These are phyloP conservation scores for Petasospora rhodanensis DNA, from an alignment of 1,139 yeast species.

Conservation along the genomic window DNA sequence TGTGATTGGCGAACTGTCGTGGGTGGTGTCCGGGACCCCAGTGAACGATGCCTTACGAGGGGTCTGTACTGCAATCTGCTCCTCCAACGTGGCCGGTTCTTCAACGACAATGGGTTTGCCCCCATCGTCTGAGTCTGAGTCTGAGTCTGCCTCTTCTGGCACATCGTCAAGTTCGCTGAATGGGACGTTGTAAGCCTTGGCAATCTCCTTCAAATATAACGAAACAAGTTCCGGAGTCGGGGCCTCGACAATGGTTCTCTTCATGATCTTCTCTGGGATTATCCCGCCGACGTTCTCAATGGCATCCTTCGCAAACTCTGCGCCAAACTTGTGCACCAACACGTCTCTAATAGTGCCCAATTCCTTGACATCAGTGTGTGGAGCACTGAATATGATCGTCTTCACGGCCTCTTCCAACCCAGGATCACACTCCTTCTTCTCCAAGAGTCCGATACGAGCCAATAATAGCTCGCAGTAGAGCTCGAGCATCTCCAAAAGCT, in stretches of 20 bases:
- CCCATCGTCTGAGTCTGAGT: conserved; percentile 29
- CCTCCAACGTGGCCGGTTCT: conserved; percentile 21
- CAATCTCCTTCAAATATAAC: conserved; percentile 74
- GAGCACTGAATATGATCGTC: conserved; percentile 65
- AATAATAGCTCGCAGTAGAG: conserved; percentile 78
- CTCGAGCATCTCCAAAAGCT: conserved; percentile 74
- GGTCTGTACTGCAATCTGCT: conserved; percentile 18
- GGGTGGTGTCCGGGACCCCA: conserved; percentile 26
- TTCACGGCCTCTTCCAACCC: conserved; percentile 72
- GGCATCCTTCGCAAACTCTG: conserved; percentile 57
- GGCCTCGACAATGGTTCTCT: conserved; percentile 61
- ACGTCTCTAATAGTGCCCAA: conserved; percentile 57
- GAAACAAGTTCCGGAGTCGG: conserved; percentile 65
- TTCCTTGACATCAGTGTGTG: conserved; percentile 75
- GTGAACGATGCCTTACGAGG: conserved; percentile 30
- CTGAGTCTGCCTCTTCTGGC: conserved; percentile 23
- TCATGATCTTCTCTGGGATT: conserved; percentile 63
- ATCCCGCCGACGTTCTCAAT: conserved; percentile 49
- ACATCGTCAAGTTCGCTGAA: conserved; percentile 50
- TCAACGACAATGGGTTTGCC: conserved; percentile 22
- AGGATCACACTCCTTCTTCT: conserved; percentile 48
- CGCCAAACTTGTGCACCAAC: conserved; percentile 59
- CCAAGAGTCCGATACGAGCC: conserved; percentile 62
- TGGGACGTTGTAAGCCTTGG: conserved; percentile 73
- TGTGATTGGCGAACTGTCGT: conserved; percentile 36